Evolutionary conservation across 352 stramenopile genomes (phyloP).

Genomic region (Pythium periplocum): DNA sequence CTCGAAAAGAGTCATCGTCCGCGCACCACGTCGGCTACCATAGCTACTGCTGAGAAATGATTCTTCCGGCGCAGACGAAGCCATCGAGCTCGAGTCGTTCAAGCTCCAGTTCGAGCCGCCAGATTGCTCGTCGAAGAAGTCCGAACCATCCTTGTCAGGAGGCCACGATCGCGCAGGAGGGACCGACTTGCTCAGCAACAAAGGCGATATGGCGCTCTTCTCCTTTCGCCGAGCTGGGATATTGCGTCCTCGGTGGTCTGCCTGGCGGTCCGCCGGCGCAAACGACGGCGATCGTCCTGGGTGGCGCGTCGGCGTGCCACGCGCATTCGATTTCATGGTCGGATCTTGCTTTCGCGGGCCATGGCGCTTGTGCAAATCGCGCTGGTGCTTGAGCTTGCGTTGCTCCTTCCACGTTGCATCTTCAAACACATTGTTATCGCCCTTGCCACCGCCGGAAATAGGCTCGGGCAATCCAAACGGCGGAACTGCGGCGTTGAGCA

Average conservation of each 20-base stretch:
- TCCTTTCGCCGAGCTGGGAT: conserved; percentile 31
- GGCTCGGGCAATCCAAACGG: too few relatives aligned
- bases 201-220: conserved; percentile 3
- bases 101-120: conserved; percentile 22
- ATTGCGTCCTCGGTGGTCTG: conserved; percentile 22
- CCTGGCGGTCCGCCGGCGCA: conserved; percentile 10
- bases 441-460: too few relatives aligned
- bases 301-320: too few relatives aligned
- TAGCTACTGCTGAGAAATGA: conserved; percentile 22
- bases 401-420: conserved; percentile 47
- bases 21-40: conserved; percentile 34
- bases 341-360: conserved; percentile 4
- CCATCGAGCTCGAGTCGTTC: conserved; percentile 16
- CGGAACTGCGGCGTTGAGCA: neutral
- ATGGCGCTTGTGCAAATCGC: conserved; percentile 35
- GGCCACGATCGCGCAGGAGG: conserved; percentile 55
- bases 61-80: conserved; percentile 40
- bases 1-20: conserved; percentile 77
- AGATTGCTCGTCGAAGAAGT: conserved; percentile 19
- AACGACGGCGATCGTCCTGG: conserved; percentile 7
- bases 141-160: conserved; percentile 14
- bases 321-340: too few relatives aligned
- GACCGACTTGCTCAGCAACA: conserved; percentile 38
- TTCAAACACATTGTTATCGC: conserved; percentile 1
- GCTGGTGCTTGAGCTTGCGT: conserved; percentile 67